A percentile compares a stretch with the other conserved stretches of the same genome.
These are phyloP conservation scores for Pleurotus djamor DNA, from an alignment of 768 basidiomycete species.

Conservation along the genomic window DNA sequence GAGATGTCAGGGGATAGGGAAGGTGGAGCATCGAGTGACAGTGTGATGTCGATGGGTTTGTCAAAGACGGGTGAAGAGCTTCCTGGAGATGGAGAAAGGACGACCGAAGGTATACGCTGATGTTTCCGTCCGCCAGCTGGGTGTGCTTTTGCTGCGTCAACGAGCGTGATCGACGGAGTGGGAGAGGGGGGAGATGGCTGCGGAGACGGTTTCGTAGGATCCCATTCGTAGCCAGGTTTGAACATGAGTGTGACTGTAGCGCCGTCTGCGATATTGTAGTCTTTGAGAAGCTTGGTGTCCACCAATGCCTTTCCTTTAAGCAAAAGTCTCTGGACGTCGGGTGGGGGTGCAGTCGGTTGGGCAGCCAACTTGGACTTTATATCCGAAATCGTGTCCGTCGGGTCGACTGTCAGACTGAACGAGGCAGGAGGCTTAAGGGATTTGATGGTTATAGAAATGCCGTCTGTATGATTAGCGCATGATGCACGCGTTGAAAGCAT, in stretches of 20 bases:
- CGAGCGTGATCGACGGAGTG: conserved; percentile 20
- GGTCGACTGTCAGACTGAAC: conserved; percentile 69
- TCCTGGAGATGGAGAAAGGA: conserved; percentile 76
- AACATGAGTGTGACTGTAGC: conserved; percentile 85
- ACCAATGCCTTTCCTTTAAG: conserved; percentile 94
- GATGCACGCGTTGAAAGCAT: background rate
- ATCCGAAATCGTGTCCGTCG: conserved; percentile 78
- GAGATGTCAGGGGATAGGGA: conserved; percentile 42
- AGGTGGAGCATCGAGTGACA: conserved; percentile 59
- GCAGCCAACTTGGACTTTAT: conserved; percentile 78
- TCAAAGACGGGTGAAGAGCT: conserved; percentile 31
- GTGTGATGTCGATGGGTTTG: conserved; percentile 57
- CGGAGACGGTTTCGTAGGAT: conserved; percentile 39
- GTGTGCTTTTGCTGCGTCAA: conserved; percentile 19
- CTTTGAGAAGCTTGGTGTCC: conserved; percentile 86
- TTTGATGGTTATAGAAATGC: conserved; percentile 80
- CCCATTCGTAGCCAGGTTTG: conserved; percentile 73
- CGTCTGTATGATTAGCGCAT: conserved; percentile 24
- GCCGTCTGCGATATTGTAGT: conserved; percentile 82
- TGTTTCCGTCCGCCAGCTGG: conserved; percentile 40
- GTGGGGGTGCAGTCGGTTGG: conserved; percentile 68
- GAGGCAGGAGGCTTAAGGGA: conserved; percentile 84
- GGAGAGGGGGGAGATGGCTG: conserved; percentile 14
- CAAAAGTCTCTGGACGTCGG: conserved; percentile 81
- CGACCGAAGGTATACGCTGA: conserved; percentile 72